Base-by-base conservation (phyloP, 2,329 filamentous ascomycete genomes). In the Phialemoniopsis sp. region DNA sequence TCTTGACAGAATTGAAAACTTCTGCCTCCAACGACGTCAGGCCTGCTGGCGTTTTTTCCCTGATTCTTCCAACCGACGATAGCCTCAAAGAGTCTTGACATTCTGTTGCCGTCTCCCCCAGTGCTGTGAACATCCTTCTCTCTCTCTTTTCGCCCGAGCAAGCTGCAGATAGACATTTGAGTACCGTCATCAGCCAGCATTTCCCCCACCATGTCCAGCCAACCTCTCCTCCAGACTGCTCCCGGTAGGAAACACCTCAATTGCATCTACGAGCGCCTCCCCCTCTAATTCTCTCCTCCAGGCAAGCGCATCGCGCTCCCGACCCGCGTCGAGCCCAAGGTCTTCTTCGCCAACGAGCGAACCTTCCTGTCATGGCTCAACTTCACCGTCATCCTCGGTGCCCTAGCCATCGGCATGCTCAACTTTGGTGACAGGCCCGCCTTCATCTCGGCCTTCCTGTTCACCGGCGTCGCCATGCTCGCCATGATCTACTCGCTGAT, bases 291-390 rank as follows among this genome's bases (percentile, higher is more conserved):
- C n/a, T n/a, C n/a, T n/a, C n/a, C 31, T 36, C 31, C 29, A 95
- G 91, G 91, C 78, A 98, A 98, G 73, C 89, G 91, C 61, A 97
- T 98, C 62, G 91, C 93, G 56, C 88, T 98, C 49, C 93, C 93
- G 42, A 96, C 91, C 44, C 89, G 93, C 52, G 91, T 98, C 66
- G 93, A 98, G 68, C 93, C 93, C 56, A 98, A 98, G 70, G 93
- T 98, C 73, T 98, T 97, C 81, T 98, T 98, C 76, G 93, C 93
- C 69, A 98, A 98, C 76, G 93, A 98, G 72, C 89, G 93, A 48
- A 98, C 93, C 47, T 98, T 98, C 64, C 82, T 98, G 58, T 95
- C 89, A 67, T 98, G 93, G 93, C 87, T 98, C 59, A 98, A 98
- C 78, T 97, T 97, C 76, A 95, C 90, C 63, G 90, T 98, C 59